Evolutionary conservation across 768 basidiomycete species (phyloP).

Genomic region (Megacollybia marginata): DNA sequence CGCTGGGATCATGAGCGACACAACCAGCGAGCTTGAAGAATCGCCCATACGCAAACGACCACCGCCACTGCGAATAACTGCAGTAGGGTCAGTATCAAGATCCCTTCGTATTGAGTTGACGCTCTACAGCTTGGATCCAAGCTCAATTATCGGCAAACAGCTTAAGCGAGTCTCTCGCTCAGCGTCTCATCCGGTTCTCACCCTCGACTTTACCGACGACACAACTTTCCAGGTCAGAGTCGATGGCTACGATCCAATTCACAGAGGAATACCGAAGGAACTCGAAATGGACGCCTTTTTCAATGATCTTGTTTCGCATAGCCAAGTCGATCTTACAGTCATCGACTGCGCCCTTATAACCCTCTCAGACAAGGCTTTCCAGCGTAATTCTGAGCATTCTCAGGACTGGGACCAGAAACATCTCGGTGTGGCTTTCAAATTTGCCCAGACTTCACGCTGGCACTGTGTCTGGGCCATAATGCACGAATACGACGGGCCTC

Average conservation of each 20-base stretch:
- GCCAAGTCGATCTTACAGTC: conserved; percentile 32
- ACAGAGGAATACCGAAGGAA: conserved; percentile 50
- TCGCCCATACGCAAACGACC: conserved; percentile 20
- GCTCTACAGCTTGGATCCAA: conserved; percentile 30
- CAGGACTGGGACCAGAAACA: conserved; percentile 40
- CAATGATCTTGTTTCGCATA: conserved; percentile 23
- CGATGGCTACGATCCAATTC: conserved; percentile 53
- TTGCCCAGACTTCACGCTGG: conserved; percentile 32
- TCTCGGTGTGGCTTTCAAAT: conserved; percentile 47
- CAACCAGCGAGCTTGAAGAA: too few relatives aligned
- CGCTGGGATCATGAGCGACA: too few relatives aligned
- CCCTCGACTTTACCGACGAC: conserved; percentile 38
- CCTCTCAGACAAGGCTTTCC: conserved; percentile 53
- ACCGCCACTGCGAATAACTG: conserved; percentile 24
- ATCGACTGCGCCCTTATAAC: conserved; percentile 46
- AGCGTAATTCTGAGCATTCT: conserved; percentile 17
- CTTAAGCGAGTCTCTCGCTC: conserved; percentile 34
- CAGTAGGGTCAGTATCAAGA: conserved; percentile 18
- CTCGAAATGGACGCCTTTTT: conserved; percentile 48
- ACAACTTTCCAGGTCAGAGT: conserved; percentile 44
- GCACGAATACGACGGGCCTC: conserved; percentile 37
- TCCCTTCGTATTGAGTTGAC: conserved; percentile 2
- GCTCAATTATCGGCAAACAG: conserved; percentile 35
- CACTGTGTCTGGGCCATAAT: conserved; percentile 62
- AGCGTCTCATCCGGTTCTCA: conserved; percentile 35